Percentiles rank a stretch among this genome's conserved stretches.
These are phyloP conservation scores for Thinopyrum elongatum DNA, from an alignment of 176 grass and related monocot species.

Conservation along the genomic window DNA sequence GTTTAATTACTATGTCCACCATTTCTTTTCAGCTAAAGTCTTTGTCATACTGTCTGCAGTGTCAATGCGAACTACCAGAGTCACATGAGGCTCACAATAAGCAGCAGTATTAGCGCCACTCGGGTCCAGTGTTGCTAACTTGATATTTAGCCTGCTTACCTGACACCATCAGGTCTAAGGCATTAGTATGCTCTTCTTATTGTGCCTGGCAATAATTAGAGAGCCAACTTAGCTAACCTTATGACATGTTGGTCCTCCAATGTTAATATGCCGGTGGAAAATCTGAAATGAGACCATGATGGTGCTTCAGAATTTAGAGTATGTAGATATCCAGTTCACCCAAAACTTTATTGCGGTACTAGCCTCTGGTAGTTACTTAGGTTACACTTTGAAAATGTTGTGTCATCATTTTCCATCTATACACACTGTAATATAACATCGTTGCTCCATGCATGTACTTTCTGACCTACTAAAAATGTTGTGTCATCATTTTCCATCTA, in stretches of 20 bases:
- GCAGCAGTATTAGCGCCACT: too few species aligned
- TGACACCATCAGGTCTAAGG: not conserved
- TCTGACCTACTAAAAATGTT: too few species aligned
- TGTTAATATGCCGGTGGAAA: not conserved
- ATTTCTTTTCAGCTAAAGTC: too few species aligned
- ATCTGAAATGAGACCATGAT: not conserved
- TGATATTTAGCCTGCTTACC: not conserved
- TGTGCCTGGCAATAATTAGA: not conserved
- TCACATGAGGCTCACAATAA: too few species aligned
- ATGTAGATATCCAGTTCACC: not conserved
- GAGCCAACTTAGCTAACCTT: not conserved
- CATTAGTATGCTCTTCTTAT: not conserved
- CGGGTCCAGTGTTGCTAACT: too few species aligned
- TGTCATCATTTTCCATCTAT: slow-evolving; percentile 6
- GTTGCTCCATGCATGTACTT: too few species aligned
- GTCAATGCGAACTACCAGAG: too few species aligned
- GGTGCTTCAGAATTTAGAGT: not conserved
- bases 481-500: too few species aligned
- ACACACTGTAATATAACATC: too few species aligned
- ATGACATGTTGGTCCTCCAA: too few species aligned
- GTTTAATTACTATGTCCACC: too few species aligned
- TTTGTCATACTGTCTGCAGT: too few species aligned
- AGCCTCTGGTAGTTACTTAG: not conserved
- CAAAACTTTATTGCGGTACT: not conserved
- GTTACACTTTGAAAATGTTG: slow-evolving; percentile 14